phyloP scores from a whole-genome alignment of 306 rosid genomes.

The Abrus precatorius region DNA sequence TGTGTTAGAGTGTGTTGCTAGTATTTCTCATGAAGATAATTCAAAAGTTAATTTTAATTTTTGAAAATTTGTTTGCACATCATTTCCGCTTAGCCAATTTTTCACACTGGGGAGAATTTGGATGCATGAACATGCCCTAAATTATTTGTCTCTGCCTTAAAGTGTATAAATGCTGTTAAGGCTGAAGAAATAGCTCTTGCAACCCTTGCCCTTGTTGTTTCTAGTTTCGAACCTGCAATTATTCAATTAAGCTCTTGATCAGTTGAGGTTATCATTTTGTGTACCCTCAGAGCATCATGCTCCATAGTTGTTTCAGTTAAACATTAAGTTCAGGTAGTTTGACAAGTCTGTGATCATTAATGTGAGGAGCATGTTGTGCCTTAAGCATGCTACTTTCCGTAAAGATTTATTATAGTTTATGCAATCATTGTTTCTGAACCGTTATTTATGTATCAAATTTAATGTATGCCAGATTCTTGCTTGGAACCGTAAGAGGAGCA shows the following conservation, averaged over 20 bases:
- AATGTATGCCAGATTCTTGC: slow-evolving; percentile 46
- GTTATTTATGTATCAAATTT: slow-evolving; percentile 34
- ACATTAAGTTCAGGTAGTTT: slow-evolving; percentile 31
- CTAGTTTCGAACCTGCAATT: slow-evolving; percentile 25
- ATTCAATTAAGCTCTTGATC: slow-evolving; percentile 21
- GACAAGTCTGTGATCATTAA: slow-evolving; percentile 14
- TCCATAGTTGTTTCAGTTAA: slow-evolving; percentile 7
- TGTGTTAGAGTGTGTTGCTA: too few species aligned
- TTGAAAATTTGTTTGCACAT: neutral
- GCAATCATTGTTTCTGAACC: slow-evolving; percentile 44
- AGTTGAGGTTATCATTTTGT: slow-evolving; percentile 30
- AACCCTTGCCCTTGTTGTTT: slow-evolving; percentile 12
- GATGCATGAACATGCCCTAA: slow-evolving; percentile 22
- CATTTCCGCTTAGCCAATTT: slow-evolving; percentile 15
- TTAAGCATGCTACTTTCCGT: slow-evolving; percentile 35
- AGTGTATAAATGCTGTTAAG: slow-evolving; percentile 1
- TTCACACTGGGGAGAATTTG: slow-evolving; percentile 23
- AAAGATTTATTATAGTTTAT: slow-evolving; percentile 40
- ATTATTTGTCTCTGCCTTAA: slow-evolving; percentile 7
- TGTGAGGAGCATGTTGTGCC: slow-evolving; percentile 43
- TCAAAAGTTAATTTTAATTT: neutral
- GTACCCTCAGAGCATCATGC: slow-evolving; percentile 14
- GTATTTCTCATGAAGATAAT: neutral
- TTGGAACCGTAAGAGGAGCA: slow-evolving; percentile 46
- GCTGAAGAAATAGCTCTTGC: slow-evolving; percentile 27